Evolutionary conservation across 768 basidiomycete genomes (phyloP).

Genomic region (Scleroderma bovista): DNA sequence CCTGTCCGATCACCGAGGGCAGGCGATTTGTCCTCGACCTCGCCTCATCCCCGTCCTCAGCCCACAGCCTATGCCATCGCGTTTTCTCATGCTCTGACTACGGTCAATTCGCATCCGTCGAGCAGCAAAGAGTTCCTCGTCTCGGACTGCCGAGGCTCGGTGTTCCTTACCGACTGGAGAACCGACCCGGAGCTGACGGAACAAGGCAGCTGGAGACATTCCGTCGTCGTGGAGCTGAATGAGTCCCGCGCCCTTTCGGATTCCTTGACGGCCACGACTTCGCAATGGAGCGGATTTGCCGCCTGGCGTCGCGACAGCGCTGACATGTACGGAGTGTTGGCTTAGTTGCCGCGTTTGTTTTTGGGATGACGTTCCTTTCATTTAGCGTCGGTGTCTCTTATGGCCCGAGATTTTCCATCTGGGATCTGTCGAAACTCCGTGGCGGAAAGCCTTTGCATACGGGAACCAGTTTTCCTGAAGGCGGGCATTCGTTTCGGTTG

Average conservation of each 20-base stretch:
- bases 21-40: constrained; percentile 24
- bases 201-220: constrained; percentile 53
- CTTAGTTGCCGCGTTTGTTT: background rate
- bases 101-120: constrained; percentile 64
- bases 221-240: constrained; percentile 62
- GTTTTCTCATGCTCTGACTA: constrained; percentile 66
- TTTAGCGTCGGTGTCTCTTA: constrained; percentile 70
- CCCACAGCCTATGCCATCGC: constrained; percentile 74
- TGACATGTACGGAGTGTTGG: constrained; percentile 56
- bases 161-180: constrained; percentile 82
- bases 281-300: constrained; percentile 50
- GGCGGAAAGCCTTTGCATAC: constrained; percentile 70
- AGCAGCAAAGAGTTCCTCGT: constrained; percentile 78
- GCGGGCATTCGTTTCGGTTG: constrained; percentile 65
- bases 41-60: constrained; percentile 43
- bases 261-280: constrained; percentile 40
- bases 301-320: constrained; percentile 67
- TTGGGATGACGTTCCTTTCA: background rate
- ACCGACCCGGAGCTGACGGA: constrained; percentile 54
- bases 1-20: constrained; percentile 28
- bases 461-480: constrained; percentile 61
- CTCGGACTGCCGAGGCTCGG: constrained; percentile 65
- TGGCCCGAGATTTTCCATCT: constrained; percentile 65
- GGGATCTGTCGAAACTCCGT: constrained; percentile 67
- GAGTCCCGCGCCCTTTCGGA: constrained; percentile 62